Conservation (phyloP, 768 basidiomycete genomes). For the Lentinula sp. region DNA sequence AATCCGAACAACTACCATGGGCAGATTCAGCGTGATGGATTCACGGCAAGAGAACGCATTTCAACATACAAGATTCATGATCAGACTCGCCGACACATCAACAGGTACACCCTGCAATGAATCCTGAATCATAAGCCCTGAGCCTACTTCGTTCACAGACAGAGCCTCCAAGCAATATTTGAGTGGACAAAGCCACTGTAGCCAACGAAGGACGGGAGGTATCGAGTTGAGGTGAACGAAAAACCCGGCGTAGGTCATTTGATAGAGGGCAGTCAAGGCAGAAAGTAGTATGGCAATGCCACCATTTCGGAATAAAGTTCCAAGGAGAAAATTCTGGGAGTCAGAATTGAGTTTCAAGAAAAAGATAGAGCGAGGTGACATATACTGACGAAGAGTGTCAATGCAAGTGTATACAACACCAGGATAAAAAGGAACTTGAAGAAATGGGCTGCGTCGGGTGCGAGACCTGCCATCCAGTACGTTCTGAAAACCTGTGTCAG, state of each 20-base stretch:
- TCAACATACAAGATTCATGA: constrained; percentile 72
- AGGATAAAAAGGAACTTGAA: constrained; percentile 95
- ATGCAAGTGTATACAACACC: constrained; percentile 75
- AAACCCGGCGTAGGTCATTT: constrained; percentile 89
- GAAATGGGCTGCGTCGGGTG: constrained; percentile 70
- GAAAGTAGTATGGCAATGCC: constrained; percentile 89
- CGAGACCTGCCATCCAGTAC: constrained; percentile 96
- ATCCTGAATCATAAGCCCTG: constrained; percentile 82
- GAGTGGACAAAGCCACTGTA: constrained; percentile 85
- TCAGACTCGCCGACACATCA: constrained; percentile 70
- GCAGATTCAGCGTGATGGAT: not conserved
- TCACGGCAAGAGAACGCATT: not conserved
- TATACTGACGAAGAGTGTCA: constrained; percentile 75
- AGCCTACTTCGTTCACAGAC: constrained; percentile 86
- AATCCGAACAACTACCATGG: constrained; percentile 76
- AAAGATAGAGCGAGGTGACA: not conserved
- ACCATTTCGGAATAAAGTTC: constrained; percentile 75
- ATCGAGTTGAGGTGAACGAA: constrained; percentile 85
- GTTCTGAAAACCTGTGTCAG: constrained; percentile 36
- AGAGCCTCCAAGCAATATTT: constrained; percentile 84
- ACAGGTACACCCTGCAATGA: constrained; percentile 78
- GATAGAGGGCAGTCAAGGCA: constrained; percentile 67
- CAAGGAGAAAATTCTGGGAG: constrained; percentile 84
- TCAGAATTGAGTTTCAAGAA: not conserved
- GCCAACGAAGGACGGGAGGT: constrained; percentile 88